Conservation (phyloP, 306 rosid genomes). For the peach (Prunus persica) region Prunus_persica_NCBIv2 NC_034014.1:311001-311500, state of each 20-base stretch:
- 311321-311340: neutral
- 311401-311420: constrained; percentile 42
- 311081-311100: neutral
- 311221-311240: constrained; percentile 99
- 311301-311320: constrained; percentile 79
- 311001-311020: neutral
- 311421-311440: constrained; percentile 33
- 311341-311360: too few species aligned
- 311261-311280: constrained; percentile 82
- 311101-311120: neutral
- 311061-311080: neutral
- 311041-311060: neutral
- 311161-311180: neutral
- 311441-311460: neutral
- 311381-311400: neutral
- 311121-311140: neutral
- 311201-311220: constrained; percentile 95
- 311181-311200: constrained; percentile 98
- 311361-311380: too few species aligned
- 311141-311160: neutral
- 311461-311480: neutral
- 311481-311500: constrained; percentile 9
- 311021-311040: neutral
- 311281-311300: constrained; percentile 79
- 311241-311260: constrained; percentile 97